A percentile compares a stretch with the other conserved stretches of the same genome.
Conservation (phyloP, 23 red algal genomes). For the Gracilaria domingensis region DNA sequence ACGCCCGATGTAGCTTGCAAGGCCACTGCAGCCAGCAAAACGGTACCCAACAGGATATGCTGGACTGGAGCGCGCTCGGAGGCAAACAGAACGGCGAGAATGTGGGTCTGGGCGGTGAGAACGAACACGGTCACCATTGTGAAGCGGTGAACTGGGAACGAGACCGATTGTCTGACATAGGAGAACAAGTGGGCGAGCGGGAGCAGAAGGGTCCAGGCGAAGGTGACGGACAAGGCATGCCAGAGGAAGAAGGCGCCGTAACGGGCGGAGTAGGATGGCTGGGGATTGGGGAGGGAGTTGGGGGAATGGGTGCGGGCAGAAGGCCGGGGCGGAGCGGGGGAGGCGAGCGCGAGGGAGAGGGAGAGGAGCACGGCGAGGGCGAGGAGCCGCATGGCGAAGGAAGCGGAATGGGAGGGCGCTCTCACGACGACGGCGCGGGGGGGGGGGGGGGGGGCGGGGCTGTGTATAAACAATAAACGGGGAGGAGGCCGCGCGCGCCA, state of each 20-base stretch:
- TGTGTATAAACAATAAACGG: neutral
- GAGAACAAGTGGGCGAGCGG: slow-evolving; percentile 46
- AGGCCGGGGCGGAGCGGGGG: neutral
- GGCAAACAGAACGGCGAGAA: slow-evolving; percentile 45
- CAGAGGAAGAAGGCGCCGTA: slow-evolving; percentile 35
- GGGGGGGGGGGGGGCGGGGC: too few relatives aligned
- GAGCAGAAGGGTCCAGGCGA: slow-evolving; percentile 50
- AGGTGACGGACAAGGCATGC: slow-evolving; percentile 41
- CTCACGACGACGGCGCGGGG: neutral
- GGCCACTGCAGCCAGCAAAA: slow-evolving; percentile 6
- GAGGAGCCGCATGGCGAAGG: slow-evolving; percentile 4
- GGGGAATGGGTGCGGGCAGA: neutral
- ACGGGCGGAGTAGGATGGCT: neutral
- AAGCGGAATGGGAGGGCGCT: neutral
- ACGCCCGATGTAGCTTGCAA: slow-evolving; percentile 39
- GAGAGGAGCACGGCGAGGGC: neutral
- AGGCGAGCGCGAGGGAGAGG: neutral
- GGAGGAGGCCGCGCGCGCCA: neutral
- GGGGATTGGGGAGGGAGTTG: neutral
- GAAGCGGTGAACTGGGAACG: slow-evolving; percentile 38
- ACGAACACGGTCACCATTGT: slow-evolving; percentile 35
- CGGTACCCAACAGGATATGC: slow-evolving; percentile 20
- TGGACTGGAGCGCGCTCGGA: slow-evolving; percentile 1
- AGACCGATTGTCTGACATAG: neutral
- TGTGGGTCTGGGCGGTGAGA: slow-evolving; percentile 30